Evolutionary conservation across 495 filamentous ascomycete species (phyloP), one percentile per base, ranked within the genome.

Genomic region (Coniosporium apollinis): DNA sequence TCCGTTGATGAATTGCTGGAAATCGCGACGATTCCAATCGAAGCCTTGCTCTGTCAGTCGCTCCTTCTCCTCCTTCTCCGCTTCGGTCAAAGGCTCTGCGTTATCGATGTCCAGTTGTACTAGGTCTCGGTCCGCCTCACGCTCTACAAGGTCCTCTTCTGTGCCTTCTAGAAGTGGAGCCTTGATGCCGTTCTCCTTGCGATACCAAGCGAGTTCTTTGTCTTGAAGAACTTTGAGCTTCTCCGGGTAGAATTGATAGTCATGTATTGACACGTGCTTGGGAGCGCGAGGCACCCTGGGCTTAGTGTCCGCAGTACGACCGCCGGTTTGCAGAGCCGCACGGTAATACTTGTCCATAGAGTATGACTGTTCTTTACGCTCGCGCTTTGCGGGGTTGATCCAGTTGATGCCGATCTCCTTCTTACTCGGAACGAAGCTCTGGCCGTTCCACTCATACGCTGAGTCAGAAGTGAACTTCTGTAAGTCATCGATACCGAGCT

Each of bases 261-360:
- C 91, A 49, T 94, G 85, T 22, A 93, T 75, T 2, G 74, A 59
- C 17, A 92, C 66, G 49, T 99, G 91, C 58, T 92, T 94, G 5
- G 91, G 91, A 7, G 89, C 82, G 7, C 86, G 76, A 8, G 91
- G 91, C n/a, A 83, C 83, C 57, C 93, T 91, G 11, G 87, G 89
- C 52, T 93, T 94, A 1, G 82, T 69, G 38, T 94, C 84, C 10
- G 82, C 80, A 5, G 79, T 79, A 28, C 84, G 71, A 11, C 79
- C 80, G 44, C 83, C 82, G 5, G 83, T 94, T 28, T 76, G 71
- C 38, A 99, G 61, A 18, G 87, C 84, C 44, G 87, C 75, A 39
- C 87, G 82, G 58, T 96, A 99, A 60, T 96, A 99, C 58, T 94
- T 93, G 55, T 99, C 91, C 57, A 96, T 93, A 0, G 87, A 94